phyloP scores from a whole-genome alignment of 805 yeast genomes.

The Ogataea glucozyma region DNA sequence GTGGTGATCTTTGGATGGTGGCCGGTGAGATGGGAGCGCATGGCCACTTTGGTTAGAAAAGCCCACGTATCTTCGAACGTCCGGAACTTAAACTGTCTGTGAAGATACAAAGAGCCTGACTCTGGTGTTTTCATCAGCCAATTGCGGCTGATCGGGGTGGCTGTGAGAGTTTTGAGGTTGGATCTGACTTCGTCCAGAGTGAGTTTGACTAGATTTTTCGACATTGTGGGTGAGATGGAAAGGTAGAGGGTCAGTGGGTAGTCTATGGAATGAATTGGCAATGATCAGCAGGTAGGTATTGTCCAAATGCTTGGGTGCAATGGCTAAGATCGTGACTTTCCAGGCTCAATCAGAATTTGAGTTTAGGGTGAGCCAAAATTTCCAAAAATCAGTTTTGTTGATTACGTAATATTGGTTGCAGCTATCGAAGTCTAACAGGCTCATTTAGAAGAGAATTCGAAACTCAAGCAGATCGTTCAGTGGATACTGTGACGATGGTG shows the following conservation, averaged over 20 bases:
- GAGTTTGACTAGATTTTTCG: conserved; percentile 33
- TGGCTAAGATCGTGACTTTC: too few relatives aligned
- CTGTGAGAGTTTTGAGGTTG: conserved; percentile 15
- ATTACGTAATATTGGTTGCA: too few relatives aligned
- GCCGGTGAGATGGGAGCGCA: conserved; percentile 55
- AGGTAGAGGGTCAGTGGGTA: neutral
- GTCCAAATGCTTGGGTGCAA: too few relatives aligned
- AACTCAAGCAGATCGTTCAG: too few relatives aligned
- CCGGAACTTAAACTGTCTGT: conserved; percentile 39
- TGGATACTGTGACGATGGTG: too few relatives aligned
- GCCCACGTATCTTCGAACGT: conserved; percentile 67
- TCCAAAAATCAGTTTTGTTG: too few relatives aligned
- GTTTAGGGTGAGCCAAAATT: too few relatives aligned
- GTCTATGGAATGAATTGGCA: too few relatives aligned
- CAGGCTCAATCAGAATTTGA: too few relatives aligned
- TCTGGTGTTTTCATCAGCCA: neutral
- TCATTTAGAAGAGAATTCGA: too few relatives aligned
- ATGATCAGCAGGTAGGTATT: too few relatives aligned
- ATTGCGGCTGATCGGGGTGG: neutral
- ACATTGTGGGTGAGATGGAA: conserved; percentile 10
- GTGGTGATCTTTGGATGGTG: conserved; percentile 75
- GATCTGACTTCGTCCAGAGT: conserved; percentile 25
- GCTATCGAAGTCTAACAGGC: too few relatives aligned
- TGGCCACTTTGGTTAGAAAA: conserved; percentile 58
- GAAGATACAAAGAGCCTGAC: neutral